Conservation (phyloP, 2,329 filamentous ascomycete species). For the Lachnellula subtilissima region DNA sequence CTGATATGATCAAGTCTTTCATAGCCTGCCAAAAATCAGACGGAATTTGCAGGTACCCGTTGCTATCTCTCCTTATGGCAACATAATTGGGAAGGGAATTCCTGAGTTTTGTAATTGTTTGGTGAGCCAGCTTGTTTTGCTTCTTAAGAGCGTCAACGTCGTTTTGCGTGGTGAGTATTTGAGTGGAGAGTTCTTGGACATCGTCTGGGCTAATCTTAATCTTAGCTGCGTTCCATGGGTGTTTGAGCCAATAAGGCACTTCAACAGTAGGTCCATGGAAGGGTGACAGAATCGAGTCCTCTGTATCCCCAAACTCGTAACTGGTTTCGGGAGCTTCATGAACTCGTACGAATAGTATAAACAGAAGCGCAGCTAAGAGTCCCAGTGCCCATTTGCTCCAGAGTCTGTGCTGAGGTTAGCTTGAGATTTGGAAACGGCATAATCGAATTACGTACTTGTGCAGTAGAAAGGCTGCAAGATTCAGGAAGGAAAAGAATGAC, state of each 20-base stretch:
- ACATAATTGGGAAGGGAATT: constrained; percentile 52
- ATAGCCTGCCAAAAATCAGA: constrained; percentile 64
- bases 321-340: too few species aligned
- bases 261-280: constrained; percentile 15
- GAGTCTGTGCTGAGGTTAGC: too few species aligned
- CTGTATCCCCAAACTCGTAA: not conserved
- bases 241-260: constrained; percentile 18
- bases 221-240: constrained; percentile 15
- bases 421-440: too few species aligned
- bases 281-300: not conserved
- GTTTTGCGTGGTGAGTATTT: constrained; percentile 20
- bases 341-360: too few species aligned
- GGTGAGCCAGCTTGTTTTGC: constrained; percentile 26
- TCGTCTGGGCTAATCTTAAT: constrained; percentile 14
- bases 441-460: too few species aligned
- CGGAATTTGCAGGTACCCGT: constrained; percentile 51
- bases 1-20: constrained; percentile 47
- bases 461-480: too few species aligned
- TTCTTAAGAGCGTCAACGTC: constrained; percentile 18
- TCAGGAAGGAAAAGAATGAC: too few species aligned
- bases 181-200: constrained; percentile 18
- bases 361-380: too few species aligned
- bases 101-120: constrained; percentile 36
- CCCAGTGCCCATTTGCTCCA: too few species aligned
- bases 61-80: constrained; percentile 46